Evolutionary conservation across 1,139 yeast species (phyloP).

Genomic region (Geotrichum restrictum): DNA sequence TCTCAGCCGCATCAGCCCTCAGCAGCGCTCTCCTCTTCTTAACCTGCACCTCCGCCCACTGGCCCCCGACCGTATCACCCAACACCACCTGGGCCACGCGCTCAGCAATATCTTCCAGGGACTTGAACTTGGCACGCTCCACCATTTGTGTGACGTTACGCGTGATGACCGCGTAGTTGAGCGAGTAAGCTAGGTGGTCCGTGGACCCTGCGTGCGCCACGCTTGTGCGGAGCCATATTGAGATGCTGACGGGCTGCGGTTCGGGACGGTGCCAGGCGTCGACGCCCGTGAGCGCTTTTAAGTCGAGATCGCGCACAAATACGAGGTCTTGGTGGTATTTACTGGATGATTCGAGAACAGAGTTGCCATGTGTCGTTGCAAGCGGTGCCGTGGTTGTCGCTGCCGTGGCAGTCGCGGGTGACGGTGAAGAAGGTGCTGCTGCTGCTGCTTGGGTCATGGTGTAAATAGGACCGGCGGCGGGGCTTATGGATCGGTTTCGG

Average conservation of each 20-base stretch:
- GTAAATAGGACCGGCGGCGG: too few species aligned
- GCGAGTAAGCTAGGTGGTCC: slow-evolving; percentile 75
- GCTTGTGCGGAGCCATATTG: slow-evolving; percentile 60
- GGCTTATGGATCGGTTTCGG: too few species aligned
- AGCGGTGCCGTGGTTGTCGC: slow-evolving; percentile 1
- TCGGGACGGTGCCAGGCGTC: slow-evolving; percentile 74
- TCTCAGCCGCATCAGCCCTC: slow-evolving; percentile 51
- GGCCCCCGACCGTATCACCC: slow-evolving; percentile 51
- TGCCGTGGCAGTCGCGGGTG: too few species aligned
- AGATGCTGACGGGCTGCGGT: slow-evolving; percentile 63
- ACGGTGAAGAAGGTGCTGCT: too few species aligned
- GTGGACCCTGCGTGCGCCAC: slow-evolving; percentile 65
- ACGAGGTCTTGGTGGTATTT: too few species aligned
- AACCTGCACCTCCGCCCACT: slow-evolving; percentile 46
- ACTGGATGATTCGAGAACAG: too few species aligned
- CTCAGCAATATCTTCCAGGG: slow-evolving; percentile 60
- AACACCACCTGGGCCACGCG: slow-evolving; percentile 49
- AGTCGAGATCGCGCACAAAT: slow-evolving; percentile 54
- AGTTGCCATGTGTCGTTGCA: too few species aligned
- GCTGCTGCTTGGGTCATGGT: too few species aligned
- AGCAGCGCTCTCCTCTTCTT: slow-evolving; percentile 53
- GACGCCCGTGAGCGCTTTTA: slow-evolving; percentile 64
- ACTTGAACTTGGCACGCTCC: slow-evolving; percentile 44
- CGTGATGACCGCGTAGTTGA: slow-evolving; percentile 82
- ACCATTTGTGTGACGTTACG: slow-evolving; percentile 56